phyloP scores from a whole-genome alignment of 2,329 filamentous ascomycete genomes.

The Ophiocordyceps unilateralis region DNA sequence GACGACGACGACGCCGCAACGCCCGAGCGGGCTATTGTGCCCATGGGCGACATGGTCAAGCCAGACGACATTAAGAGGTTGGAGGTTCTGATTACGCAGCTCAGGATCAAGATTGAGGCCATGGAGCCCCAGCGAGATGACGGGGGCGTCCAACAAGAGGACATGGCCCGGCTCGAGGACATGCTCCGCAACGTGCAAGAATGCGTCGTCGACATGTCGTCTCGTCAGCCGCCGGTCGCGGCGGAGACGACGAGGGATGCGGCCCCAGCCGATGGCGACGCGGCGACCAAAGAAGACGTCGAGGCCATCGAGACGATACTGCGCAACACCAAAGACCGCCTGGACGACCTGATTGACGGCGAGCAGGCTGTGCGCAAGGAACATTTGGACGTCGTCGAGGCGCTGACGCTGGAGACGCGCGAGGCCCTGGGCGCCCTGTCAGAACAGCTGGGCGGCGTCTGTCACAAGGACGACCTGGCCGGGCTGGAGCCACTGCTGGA shows the following conservation, averaged over 20 bases:
- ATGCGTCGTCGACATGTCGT: conserved; percentile 26
- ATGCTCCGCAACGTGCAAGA: conserved; percentile 30
- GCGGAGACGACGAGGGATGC: conserved; percentile 6
- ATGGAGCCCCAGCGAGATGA: conserved; percentile 15
- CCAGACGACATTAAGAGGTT: conserved; percentile 70
- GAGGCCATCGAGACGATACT: conserved; percentile 82
- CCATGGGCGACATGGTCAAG: conserved; percentile 33
- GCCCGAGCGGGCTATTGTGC: conserved; percentile 11
- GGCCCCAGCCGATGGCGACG: conserved; percentile 13
- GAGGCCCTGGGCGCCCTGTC: conserved; percentile 52
- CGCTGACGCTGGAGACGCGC: conserved; percentile 52
- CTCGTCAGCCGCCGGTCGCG: conserved; percentile 10
- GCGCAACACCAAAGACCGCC: conserved; percentile 70
- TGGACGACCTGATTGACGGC: conserved; percentile 64
- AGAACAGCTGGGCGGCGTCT: conserved; percentile 49
- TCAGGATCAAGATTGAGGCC: conserved; percentile 65
- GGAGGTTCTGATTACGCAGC: conserved; percentile 64
- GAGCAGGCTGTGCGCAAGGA: conserved; percentile 53
- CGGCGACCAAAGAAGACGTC: conserved; percentile 54
- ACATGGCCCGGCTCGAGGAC: conserved; percentile 37
- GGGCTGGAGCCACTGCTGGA: conserved; percentile 63
- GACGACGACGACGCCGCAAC: conserved; percentile 6
- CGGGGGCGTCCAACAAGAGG: conserved; percentile 27
- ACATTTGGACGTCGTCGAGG: conserved; percentile 48
- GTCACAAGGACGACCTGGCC: conserved; percentile 63